Percentiles rank a stretch among this genome's conserved stretches.
Evolutionary conservation across 495 filamentous ascomycete genomes (phyloP).

Genomic region (Xylaria sp.): DNA sequence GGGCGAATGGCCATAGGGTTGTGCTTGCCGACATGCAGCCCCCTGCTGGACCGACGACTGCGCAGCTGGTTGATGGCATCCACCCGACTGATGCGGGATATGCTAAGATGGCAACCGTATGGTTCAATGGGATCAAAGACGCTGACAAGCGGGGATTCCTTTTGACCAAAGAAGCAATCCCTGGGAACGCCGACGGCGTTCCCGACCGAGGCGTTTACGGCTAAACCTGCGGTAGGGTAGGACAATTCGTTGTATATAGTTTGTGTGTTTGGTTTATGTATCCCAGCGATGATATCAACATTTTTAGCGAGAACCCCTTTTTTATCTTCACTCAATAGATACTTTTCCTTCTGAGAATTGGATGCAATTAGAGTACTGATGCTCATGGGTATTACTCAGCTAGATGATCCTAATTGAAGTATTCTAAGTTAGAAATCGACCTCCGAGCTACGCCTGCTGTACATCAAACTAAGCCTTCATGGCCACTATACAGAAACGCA

Average conservation of each 20-base stretch:
- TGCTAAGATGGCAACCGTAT: conserved; percentile 59
- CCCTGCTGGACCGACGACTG: conserved; percentile 33
- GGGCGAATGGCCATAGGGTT: conserved; percentile 40
- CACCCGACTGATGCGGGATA: conserved; percentile 60
- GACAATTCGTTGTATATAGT: conserved; percentile 7
- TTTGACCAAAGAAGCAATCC: conserved; percentile 46
- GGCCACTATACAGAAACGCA: not conserved
- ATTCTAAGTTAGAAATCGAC: not conserved
- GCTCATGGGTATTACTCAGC: not conserved
- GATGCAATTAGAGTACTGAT: not conserved
- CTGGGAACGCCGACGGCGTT: conserved; percentile 42
- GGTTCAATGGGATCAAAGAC: conserved; percentile 51
- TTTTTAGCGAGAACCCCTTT: not conserved
- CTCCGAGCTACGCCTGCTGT: not conserved
- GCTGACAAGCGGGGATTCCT: conserved; percentile 36
- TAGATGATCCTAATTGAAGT: not conserved
- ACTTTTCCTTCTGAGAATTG: not conserved
- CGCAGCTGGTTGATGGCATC: conserved; percentile 52
- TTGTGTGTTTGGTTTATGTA: not conserved
- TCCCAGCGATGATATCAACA: not conserved
- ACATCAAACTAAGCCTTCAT: not conserved
- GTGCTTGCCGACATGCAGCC: conserved; percentile 58
- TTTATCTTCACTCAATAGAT: not conserved
- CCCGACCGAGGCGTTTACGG: conserved; percentile 27
- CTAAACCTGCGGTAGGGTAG: not conserved